Evolutionary conservation across 257 asterid genomes (phyloP).

Genomic region (Solanum habrochaites): DNA sequence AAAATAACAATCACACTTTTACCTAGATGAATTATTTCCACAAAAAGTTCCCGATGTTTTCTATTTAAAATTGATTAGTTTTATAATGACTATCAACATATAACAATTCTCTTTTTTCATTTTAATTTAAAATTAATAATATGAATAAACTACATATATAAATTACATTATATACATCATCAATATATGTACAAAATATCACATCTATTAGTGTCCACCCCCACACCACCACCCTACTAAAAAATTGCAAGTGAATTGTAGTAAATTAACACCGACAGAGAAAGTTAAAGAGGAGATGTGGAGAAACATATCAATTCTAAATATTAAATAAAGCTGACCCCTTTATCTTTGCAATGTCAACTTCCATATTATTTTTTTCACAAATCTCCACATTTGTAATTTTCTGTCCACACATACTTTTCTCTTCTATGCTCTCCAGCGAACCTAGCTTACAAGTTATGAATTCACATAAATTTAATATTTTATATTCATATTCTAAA

Average conservation of each 20-base stretch:
- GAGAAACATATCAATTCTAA: not conserved
- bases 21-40: no score
- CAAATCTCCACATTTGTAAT: not conserved
- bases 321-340: not conserved
- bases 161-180: not conserved
- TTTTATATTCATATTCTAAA: not conserved
- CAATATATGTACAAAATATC: not conserved
- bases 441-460: not conserved
- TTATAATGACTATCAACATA: no score
- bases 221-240: not conserved
- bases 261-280: not conserved
- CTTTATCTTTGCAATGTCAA: not conserved
- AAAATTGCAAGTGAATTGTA: not conserved
- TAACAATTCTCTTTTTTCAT: not conserved
- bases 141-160: not conserved
- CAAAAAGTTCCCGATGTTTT: fast-evolving
- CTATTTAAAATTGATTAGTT: not conserved
- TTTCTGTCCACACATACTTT: not conserved
- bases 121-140: not conserved
- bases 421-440: not conserved
- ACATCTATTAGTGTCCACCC: not conserved
- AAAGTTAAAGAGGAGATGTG: not conserved
- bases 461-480: not conserved
- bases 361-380: not conserved
- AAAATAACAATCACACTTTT: no score